Percentiles rank a stretch among this genome's conserved stretches.
Conservation (phyloP, 1,139 yeast genomes). For the Pneumocystis oryctolagi region DNA sequence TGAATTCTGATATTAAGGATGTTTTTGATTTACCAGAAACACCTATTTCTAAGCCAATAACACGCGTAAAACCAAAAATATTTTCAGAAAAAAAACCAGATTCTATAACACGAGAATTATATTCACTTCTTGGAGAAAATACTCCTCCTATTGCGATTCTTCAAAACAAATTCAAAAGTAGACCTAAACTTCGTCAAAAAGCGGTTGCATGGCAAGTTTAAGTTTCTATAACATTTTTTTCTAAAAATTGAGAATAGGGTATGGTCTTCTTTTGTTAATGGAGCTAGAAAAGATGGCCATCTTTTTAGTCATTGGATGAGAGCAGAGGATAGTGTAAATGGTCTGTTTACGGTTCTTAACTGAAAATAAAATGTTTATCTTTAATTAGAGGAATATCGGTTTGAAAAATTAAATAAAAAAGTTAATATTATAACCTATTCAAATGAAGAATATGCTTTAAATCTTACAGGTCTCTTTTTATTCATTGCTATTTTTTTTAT, state of each 20-base stretch:
- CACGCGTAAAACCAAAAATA: background rate
- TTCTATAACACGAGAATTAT: constrained; percentile 84
- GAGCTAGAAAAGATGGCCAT: constrained; percentile 36
- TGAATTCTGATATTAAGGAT: background rate
- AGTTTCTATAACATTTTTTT: background rate
- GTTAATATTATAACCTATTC: constrained; percentile 58
- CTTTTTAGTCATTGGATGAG: constrained; percentile 76
- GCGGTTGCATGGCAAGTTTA: constrained; percentile 58
- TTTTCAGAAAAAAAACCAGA: constrained; percentile 27
- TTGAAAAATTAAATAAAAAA: constrained; percentile 59
- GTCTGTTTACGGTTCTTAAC: constrained; percentile 9
- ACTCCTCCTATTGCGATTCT: constrained; percentile 65
- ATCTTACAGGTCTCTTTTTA: constrained; percentile 23
- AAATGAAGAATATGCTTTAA: constrained; percentile 46
- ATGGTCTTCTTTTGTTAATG: constrained; percentile 44
- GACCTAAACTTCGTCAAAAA: constrained; percentile 42
- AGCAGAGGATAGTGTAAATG: constrained; percentile 34
- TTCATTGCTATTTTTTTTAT: constrained; percentile 19
- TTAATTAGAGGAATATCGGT: constrained; percentile 42
- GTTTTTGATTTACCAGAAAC: background rate
- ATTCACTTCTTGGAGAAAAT: constrained; percentile 76
- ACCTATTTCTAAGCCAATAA: background rate
- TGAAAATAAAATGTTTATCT: background rate
- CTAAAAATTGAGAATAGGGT: constrained; percentile 20
- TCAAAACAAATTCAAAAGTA: constrained; percentile 46